These are phyloP conservation scores for Dactylellina drechsleri DNA, from an alignment of 2,329 filamentous ascomycete species.

Conservation along the genomic window DNA sequence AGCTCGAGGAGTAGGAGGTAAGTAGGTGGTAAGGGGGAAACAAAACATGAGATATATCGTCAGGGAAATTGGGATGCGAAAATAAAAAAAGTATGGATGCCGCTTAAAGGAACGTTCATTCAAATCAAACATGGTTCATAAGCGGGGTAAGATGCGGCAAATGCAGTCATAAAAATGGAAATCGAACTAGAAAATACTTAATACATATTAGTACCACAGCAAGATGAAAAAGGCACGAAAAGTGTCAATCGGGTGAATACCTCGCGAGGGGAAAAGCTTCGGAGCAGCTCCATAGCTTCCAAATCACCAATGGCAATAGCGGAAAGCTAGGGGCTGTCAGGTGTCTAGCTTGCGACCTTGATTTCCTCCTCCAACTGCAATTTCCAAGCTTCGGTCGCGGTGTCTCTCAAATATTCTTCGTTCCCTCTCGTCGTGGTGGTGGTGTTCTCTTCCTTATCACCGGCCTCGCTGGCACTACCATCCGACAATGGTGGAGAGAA, in stretches of 20 bases:
- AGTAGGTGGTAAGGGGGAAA: too few species aligned
- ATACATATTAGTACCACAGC: too few species aligned
- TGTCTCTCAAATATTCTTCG: slow-evolving; percentile 46
- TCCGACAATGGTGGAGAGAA: slow-evolving; percentile 48
- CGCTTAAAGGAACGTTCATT: slow-evolving; percentile 1
- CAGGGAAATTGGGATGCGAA: background rate
- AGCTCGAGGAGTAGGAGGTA: too few species aligned
- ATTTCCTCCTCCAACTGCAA: slow-evolving; percentile 47
- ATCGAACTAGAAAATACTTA: background rate
- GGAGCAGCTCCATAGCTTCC: background rate
- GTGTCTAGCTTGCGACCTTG: slow-evolving; percentile 23
- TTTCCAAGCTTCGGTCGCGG: slow-evolving; percentile 52
- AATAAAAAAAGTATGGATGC: background rate
- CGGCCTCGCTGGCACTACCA: slow-evolving; percentile 24
- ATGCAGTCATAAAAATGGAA: background rate
- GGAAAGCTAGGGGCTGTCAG: background rate
- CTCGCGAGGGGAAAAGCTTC: background rate
- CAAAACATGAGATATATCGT: background rate
- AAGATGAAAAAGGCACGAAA: too few species aligned
- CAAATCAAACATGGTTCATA: slow-evolving; percentile 6
- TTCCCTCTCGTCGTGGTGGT: slow-evolving; percentile 11
- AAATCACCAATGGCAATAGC: background rate
- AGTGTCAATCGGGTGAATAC: background rate
- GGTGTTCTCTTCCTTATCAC: slow-evolving; percentile 35
- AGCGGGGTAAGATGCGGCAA: background rate